These are phyloP conservation scores for Parietichytrium sp. DNA, from an alignment of 108 stramenopile species.

Conservation along the genomic window DNA sequence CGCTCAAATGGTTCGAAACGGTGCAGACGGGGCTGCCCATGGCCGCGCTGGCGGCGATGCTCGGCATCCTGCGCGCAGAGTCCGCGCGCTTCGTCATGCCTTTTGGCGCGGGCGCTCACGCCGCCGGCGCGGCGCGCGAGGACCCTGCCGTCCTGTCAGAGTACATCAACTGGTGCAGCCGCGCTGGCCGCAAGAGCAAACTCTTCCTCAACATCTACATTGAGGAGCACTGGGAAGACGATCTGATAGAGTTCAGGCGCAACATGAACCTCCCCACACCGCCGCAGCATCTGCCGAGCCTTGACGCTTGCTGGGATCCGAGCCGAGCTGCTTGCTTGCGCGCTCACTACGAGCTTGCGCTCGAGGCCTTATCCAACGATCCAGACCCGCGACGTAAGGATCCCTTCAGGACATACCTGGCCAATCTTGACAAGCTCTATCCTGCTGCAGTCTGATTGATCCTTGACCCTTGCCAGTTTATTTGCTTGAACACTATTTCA, in stretches of 20 bases:
- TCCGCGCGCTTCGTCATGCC: not conserved
- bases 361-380: conserved; percentile 32
- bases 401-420: too few species aligned
- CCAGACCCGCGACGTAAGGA: too few species aligned
- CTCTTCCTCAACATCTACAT: conserved; percentile 36
- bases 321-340: not conserved
- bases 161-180: not conserved
- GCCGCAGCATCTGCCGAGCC: not conserved
- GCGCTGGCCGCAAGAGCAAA: not conserved
- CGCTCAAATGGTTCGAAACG: conserved; percentile 90
- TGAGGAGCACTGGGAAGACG: conserved; percentile 25
- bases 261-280: not conserved
- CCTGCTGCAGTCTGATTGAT: too few species aligned
- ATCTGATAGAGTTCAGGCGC: not conserved
- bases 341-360: not conserved
- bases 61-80: conserved; percentile 51
- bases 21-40: conserved; percentile 91
- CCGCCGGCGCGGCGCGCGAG: too few species aligned
- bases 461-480: too few species aligned
- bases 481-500: too few species aligned
- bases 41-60: conserved; percentile 52
- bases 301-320: conserved; percentile 1
- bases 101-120: not conserved
- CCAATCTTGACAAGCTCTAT: too few species aligned
- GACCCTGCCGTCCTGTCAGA: not conserved